A percentile compares a stretch with the other conserved stretches of the same genome.
phyloP scores from a whole-genome alignment of 352 stramenopile genomes.

The Elongisporangium prolatum region DNA sequence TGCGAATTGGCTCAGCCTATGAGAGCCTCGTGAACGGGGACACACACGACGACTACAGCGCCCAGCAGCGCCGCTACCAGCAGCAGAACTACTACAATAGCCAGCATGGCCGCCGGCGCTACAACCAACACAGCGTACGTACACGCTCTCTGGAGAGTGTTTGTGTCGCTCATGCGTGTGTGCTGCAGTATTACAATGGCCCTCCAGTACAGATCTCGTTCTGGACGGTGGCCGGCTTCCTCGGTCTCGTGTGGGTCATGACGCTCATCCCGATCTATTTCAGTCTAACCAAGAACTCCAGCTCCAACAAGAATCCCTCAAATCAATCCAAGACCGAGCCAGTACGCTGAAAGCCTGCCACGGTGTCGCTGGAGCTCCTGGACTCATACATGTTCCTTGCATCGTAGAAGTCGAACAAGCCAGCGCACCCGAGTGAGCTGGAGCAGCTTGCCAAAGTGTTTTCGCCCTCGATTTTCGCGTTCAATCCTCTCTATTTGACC shows the following conservation, averaged over 20 bases:
- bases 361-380: background rate
- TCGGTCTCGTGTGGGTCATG: slow-evolving; percentile 36
- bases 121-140: slow-evolving; percentile 23
- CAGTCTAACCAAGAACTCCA: background rate
- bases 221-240: slow-evolving; percentile 27
- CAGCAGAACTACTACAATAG: slow-evolving; percentile 45
- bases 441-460: slow-evolving; percentile 61
- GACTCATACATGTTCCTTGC: background rate
- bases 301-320: background rate
- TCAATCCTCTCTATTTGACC: slow-evolving; percentile 63
- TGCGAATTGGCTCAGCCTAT: slow-evolving; percentile 71
- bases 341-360: background rate
- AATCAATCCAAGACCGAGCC: background rate
- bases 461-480: slow-evolving; percentile 58
- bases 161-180: background rate
- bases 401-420: slow-evolving; percentile 4
- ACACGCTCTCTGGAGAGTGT: background rate
- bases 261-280: slow-evolving; percentile 23
- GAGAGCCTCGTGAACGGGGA: slow-evolving; percentile 45
- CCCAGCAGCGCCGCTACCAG: slow-evolving; percentile 16
- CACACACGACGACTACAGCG: slow-evolving; percentile 8
- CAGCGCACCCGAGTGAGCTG: slow-evolving; percentile 24
- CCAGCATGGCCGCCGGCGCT: slow-evolving; percentile 32
- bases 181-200: background rate
- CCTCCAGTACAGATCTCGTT: slow-evolving; percentile 49